Conservation (phyloP, 1,139 yeast genomes). For the Citeromyces siamensis region DNA sequence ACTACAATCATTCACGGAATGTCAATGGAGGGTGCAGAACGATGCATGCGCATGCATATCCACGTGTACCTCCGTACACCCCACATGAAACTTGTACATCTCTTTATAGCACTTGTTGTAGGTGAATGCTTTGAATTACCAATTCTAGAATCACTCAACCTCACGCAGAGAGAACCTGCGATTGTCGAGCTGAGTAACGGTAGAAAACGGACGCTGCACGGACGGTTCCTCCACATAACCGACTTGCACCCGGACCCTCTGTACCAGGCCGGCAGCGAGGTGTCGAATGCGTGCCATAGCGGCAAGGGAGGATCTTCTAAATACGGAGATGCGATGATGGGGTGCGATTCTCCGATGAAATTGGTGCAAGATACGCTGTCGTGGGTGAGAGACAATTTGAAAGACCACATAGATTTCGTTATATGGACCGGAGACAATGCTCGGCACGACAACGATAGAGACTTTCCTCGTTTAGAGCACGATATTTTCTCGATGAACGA, state of each 20-base stretch:
- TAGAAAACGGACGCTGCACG: slow-evolving; percentile 25
- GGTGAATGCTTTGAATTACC: background rate
- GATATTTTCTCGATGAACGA: slow-evolving; percentile 63
- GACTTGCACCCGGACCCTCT: slow-evolving; percentile 81
- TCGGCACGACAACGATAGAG: slow-evolving; percentile 74
- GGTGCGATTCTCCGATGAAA: slow-evolving; percentile 58
- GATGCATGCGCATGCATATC: no score
- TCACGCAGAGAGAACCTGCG: background rate
- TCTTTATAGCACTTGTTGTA: background rate
- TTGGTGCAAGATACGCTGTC: slow-evolving; percentile 50
- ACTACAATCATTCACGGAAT: no score
- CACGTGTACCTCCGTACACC: no score
- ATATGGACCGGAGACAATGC: slow-evolving; percentile 90
- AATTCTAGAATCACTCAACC: no score
- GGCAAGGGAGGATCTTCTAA: slow-evolving; percentile 29
- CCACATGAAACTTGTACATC: background rate
- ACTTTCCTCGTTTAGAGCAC: slow-evolving; percentile 55
- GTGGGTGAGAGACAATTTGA: slow-evolving; percentile 53
- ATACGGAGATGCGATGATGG: slow-evolving; percentile 64
- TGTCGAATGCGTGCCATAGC: slow-evolving; percentile 43
- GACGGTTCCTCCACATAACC: slow-evolving; percentile 73
- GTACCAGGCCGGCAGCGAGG: slow-evolving; percentile 39
- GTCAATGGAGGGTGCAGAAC: no score
- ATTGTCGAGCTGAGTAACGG: background rate
- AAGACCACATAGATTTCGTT: slow-evolving; percentile 71